Conservation (phyloP, 345 rosid species). For the Psidium friedrichsthalianum region DNA sequence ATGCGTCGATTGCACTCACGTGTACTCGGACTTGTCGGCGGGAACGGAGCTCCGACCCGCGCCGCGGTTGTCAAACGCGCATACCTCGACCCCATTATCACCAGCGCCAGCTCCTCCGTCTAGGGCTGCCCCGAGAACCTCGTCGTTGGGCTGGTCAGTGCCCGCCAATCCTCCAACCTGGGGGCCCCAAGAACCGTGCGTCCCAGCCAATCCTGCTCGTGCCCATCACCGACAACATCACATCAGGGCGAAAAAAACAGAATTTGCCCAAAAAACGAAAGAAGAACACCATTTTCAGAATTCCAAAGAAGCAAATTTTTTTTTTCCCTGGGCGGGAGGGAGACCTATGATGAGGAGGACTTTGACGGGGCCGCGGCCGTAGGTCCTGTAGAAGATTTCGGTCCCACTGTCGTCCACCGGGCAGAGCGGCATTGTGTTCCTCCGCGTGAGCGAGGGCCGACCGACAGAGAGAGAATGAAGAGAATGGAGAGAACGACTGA, state of each 20-base stretch:
- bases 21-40: constrained; percentile 41
- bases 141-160: constrained; percentile 40
- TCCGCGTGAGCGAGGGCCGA: neutral
- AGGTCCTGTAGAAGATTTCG: constrained; percentile 63
- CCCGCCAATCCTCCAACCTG: constrained; percentile 66
- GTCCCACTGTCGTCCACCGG: constrained; percentile 34
- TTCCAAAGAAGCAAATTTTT: neutral
- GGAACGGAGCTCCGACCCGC: constrained; percentile 86
- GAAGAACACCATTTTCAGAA: too few species aligned
- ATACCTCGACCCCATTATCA: constrained; percentile 48
- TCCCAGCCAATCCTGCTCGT: constrained; percentile 79
- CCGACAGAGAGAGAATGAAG: neutral
- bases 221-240: neutral
- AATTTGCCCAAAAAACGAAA: neutral
- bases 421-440: constrained; percentile 56
- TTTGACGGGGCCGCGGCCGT: constrained; percentile 71
- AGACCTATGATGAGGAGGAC: constrained; percentile 89
- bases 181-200: constrained; percentile 87
- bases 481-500: neutral
- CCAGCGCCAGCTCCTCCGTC: constrained; percentile 4
- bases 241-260: neutral
- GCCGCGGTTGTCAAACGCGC: constrained; percentile 93
- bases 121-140: neutral
- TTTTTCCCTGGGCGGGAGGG: neutral
- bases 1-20: constrained; percentile 35